Evolutionary conservation across 2,329 filamentous ascomycete species (phyloP).

Genomic region (Bipolaris sorokiniana): DNA sequence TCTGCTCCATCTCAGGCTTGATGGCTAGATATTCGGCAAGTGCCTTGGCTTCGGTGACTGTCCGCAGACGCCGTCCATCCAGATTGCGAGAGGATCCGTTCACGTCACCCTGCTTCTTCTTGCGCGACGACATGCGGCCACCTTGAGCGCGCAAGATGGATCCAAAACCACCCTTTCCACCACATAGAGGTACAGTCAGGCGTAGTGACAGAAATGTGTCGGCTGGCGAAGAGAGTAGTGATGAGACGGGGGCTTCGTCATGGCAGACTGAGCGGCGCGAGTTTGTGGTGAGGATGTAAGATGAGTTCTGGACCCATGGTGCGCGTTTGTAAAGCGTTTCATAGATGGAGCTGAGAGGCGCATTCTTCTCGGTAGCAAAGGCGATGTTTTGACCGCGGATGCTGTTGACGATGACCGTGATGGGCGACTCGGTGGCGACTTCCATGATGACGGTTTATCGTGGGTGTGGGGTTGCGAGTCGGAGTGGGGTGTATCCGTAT

Average conservation of each 20-base stretch:
- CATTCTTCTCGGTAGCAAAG: conserved; percentile 69
- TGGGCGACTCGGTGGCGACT: conserved; percentile 28
- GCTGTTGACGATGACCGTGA: conserved; percentile 75
- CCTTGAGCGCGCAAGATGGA: conserved; percentile 96
- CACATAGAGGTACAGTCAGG: conserved; percentile 77
- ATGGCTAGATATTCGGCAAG: conserved; percentile 93
- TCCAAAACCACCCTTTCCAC: conserved; percentile 97
- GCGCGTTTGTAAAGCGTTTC: conserved; percentile 65
- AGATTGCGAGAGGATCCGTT: conserved; percentile 93
- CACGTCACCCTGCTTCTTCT: conserved; percentile 82
- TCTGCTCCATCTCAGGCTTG: conserved; percentile 96
- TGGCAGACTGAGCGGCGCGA: conserved; percentile 72
- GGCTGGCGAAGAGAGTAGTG: conserved; percentile 62
- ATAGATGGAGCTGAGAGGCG: conserved; percentile 77
- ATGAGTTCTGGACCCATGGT: conserved; percentile 60
- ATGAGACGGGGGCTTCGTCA: conserved; percentile 63
- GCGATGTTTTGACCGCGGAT: conserved; percentile 84
- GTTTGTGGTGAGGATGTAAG: conserved; percentile 80
- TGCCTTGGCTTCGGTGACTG: conserved; percentile 93
- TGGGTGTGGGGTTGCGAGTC: neutral
- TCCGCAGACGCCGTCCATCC: conserved; percentile 86
- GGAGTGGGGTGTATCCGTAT: neutral
- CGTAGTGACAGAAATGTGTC: conserved; percentile 82
- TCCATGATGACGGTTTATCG: conserved; percentile 28
- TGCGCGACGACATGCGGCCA: conserved; percentile 96